Evolutionary conservation across 2,329 filamentous ascomycete species (phyloP).

Genomic region (Esteya vermicola): DNA sequence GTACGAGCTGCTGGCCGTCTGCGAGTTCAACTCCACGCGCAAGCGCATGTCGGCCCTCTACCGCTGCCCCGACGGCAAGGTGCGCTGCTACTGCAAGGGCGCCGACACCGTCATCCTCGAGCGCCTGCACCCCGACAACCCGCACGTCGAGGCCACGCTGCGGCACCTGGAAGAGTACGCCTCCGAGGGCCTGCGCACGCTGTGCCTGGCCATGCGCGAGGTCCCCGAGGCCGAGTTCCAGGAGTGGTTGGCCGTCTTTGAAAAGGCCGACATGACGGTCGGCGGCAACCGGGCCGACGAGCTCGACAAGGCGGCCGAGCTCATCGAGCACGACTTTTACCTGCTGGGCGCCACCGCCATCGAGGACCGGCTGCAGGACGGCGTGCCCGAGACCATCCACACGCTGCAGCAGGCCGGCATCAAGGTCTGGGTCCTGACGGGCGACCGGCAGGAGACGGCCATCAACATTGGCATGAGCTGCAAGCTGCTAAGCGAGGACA

Average conservation of each 20-base stretch:
- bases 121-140: slow-evolving; percentile 68
- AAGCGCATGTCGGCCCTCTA: slow-evolving; percentile 98
- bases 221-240: slow-evolving; percentile 77
- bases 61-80: slow-evolving; percentile 88
- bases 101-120: slow-evolving; percentile 97
- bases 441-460: slow-evolving; percentile 93
- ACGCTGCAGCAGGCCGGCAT: slow-evolving; percentile 93
- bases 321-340: slow-evolving; percentile 86
- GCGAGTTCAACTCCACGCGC: slow-evolving; percentile 94
- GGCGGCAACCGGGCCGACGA: slow-evolving; percentile 87
- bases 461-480: slow-evolving; percentile 99
- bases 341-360: slow-evolving; percentile 93
- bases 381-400: slow-evolving; percentile 94
- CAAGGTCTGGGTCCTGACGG: slow-evolving; percentile 97
- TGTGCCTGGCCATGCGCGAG: slow-evolving; percentile 91
- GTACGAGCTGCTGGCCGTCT: slow-evolving; percentile 90
- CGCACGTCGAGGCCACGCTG: slow-evolving; percentile 76
- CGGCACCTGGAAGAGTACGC: slow-evolving; percentile 98
- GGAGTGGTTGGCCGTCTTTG: slow-evolving; percentile 77
- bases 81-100: slow-evolving; percentile 88
- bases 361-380: slow-evolving; percentile 91
- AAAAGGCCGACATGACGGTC: slow-evolving; percentile 78
- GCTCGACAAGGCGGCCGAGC: slow-evolving; percentile 88
- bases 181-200: slow-evolving; percentile 83
- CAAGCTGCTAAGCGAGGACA: slow-evolving; percentile 95